These are phyloP conservation scores for Leucocoprinus birnbaumii DNA, from an alignment of 768 basidiomycete species.

Conservation along the genomic window DNA sequence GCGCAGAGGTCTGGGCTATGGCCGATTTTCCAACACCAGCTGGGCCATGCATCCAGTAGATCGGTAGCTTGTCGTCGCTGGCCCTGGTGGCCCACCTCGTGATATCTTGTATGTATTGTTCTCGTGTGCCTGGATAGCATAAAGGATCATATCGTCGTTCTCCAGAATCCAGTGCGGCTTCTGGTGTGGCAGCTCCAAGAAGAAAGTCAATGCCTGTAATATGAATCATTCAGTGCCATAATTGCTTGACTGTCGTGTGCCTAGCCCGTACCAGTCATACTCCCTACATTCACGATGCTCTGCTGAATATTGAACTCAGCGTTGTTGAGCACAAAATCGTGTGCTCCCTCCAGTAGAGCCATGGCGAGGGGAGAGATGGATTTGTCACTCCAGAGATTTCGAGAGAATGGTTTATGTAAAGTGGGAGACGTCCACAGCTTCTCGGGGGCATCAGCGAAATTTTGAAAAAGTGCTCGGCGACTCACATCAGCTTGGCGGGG, in stretches of 20 bases:
- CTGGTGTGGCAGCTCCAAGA: background rate
- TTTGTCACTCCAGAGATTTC: too few relatives aligned
- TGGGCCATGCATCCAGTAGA: conserved; percentile 1
- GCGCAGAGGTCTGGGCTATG: conserved; percentile 1
- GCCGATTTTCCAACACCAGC: conserved; percentile 10
- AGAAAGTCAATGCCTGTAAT: background rate
- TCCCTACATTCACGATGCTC: too few relatives aligned
- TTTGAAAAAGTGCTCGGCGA: too few relatives aligned
- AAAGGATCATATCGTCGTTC: background rate
- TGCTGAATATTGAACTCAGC: background rate
- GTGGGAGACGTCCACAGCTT: too few relatives aligned
- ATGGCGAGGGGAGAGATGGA: too few relatives aligned
- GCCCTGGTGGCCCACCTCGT: background rate
- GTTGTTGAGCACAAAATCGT: background rate
- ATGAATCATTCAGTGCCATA: too few relatives aligned
- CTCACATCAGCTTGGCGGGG: too few relatives aligned
- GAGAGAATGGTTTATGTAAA: too few relatives aligned
- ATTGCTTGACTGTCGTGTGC: too few relatives aligned
- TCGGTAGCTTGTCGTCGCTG: background rate
- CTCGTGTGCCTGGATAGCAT: background rate
- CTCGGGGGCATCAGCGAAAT: too few relatives aligned
- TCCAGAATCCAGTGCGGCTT: background rate
- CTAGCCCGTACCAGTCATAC: too few relatives aligned
- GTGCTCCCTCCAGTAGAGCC: background rate
- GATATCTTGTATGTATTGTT: background rate